Evolutionary conservation across 139 green algal species (phyloP).

Genomic region (Chlorella sp.): DNA sequence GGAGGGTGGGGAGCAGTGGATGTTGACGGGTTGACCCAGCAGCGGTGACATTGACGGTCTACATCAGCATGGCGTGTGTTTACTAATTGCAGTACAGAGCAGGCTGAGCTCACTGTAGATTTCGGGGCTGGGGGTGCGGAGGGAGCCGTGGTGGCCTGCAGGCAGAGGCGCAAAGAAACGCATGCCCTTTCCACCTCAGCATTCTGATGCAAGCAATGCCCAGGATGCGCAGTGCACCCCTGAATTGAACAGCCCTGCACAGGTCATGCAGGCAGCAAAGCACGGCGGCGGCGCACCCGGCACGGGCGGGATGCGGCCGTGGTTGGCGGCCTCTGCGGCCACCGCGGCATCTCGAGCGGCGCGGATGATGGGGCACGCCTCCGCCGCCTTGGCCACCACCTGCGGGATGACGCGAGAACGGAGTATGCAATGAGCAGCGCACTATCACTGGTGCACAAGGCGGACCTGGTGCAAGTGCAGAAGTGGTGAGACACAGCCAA

Average conservation of each 20-base stretch:
- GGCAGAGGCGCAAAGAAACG: too few relatives aligned
- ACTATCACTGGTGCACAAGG: too few relatives aligned
- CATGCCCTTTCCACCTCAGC: too few relatives aligned
- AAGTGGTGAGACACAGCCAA: too few relatives aligned
- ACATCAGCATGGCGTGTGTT: too few relatives aligned
- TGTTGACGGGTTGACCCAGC: background rate
- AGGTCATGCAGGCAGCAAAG: background rate
- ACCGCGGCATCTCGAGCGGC: constrained; percentile 62
- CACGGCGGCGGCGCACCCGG: constrained; percentile 34
- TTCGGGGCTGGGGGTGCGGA: background rate
- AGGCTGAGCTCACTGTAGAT: background rate
- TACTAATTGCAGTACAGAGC: too few relatives aligned
- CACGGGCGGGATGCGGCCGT: constrained; percentile 52
- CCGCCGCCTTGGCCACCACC: constrained; percentile 51
- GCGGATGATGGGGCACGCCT: constrained; percentile 67
- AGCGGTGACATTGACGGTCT: too few relatives aligned
- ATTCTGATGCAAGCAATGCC: background rate
- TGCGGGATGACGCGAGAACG: background rate
- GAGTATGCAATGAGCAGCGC: too few relatives aligned
- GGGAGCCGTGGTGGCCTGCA: too few relatives aligned
- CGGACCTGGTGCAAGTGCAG: too few relatives aligned
- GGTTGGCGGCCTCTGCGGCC: constrained; percentile 36
- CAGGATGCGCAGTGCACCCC: background rate
- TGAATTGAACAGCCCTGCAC: background rate
- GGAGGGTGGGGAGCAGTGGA: background rate